phyloP scores from a whole-genome alignment of 257 asterid genomes.

The Solanum arcanum region DNA sequence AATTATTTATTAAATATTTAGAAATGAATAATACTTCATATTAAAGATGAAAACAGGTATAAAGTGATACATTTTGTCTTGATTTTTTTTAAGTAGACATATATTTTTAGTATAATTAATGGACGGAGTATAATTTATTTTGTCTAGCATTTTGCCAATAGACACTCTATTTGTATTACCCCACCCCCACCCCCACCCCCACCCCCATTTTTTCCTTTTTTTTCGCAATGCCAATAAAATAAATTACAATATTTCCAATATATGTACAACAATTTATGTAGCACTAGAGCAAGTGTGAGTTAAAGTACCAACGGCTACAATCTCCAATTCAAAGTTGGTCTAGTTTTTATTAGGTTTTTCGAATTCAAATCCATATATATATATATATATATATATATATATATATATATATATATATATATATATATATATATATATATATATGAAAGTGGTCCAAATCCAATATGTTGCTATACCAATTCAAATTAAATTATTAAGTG shows the following conservation, averaged over 20 bases:
- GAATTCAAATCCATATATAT: background rate
- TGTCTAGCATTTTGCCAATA: background rate
- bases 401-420: too few species aligned
- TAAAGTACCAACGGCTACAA: background rate
- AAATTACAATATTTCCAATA: background rate
- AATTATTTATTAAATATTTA: too few species aligned
- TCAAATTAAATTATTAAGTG: background rate
- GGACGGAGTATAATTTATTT: background rate
- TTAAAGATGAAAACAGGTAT: too few species aligned
- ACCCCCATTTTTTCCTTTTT: rapidly evolving
- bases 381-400: too few species aligned
- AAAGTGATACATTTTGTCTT: background rate
- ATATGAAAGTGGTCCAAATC: background rate
- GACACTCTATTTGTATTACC: background rate
- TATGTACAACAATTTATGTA: background rate
- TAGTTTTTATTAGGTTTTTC: background rate
- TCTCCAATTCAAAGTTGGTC: background rate
- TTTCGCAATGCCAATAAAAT: background rate
- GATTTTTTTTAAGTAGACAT: background rate
- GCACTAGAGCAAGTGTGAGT: background rate
- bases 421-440: too few species aligned
- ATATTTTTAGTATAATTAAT: too few species aligned
- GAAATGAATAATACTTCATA: background rate
- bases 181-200: background rate
- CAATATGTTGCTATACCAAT: background rate